phyloP scores from a whole-genome alignment of 768 basidiomycete species.

The Boletus huronensis region DNA sequence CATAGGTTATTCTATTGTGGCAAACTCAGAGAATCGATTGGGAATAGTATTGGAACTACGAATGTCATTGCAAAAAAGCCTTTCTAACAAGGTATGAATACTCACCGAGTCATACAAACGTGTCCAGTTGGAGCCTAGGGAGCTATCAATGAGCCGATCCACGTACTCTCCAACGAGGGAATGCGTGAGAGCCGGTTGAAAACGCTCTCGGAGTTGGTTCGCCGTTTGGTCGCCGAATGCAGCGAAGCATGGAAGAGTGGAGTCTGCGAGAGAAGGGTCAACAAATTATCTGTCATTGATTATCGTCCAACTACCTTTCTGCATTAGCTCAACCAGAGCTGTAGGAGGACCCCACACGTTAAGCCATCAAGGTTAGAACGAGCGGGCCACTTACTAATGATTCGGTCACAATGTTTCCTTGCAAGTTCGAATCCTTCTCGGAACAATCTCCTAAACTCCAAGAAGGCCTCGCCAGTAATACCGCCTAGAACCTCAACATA shows the following conservation, averaged over 20 bases:
- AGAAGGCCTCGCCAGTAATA: conserved; percentile 65
- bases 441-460: conserved; percentile 84
- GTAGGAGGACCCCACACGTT: conserved; percentile 9
- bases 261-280: conserved; percentile 49
- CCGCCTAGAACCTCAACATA: conserved; percentile 97
- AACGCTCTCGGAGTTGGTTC: conserved; percentile 82
- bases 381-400: conserved; percentile 64
- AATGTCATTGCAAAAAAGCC: neutral
- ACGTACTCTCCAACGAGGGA: conserved; percentile 81
- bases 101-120: conserved; percentile 91
- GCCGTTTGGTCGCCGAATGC: conserved; percentile 91
- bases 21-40: conserved; percentile 71
- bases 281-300: neutral
- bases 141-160: conserved; percentile 86
- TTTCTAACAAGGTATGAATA: conserved; percentile 1
- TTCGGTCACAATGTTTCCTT: conserved; percentile 93
- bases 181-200: conserved; percentile 88
- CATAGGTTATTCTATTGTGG: neutral
- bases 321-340: conserved; percentile 95
- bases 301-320: conserved; percentile 61
- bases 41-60: conserved; percentile 89
- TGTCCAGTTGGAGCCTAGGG: conserved; percentile 92
- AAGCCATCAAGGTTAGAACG: neutral
- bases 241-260: conserved; percentile 85
- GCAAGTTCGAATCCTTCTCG: conserved; percentile 91